Base-by-base conservation (phyloP, 805 yeast species). In the Candida patagonica region DNA sequence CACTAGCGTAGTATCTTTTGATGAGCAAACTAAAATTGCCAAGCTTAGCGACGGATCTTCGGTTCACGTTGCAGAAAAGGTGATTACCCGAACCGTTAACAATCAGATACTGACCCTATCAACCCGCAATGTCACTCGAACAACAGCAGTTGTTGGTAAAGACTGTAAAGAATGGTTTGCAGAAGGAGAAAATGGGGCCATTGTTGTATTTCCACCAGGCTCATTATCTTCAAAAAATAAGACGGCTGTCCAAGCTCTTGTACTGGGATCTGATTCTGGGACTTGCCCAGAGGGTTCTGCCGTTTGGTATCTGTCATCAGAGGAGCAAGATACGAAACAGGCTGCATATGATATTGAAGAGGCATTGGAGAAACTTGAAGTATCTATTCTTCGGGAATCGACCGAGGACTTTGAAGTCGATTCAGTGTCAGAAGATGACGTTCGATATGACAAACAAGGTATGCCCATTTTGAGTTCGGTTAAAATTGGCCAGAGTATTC, bases 101-200 rank as follows among this genome's bases (percentile, higher is more conserved):
- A 13, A 73, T 19, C 16, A 44, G 30, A 16, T 29, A 34, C 13
- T 20, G 8, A 33, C 40, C n/a, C 64, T 51, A 30, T 15, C 22
- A 17, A 8, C 38, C 37, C 13, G 25, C 23, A 12, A 37, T 38
- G 68, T 83, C 25, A 80, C 87, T 38, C 73, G 96, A 49, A 61
- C 89, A 58, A 76, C 83, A 5, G 82, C 89, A 8, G 74, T 86
- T 31, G 96, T 88, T 17, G 79, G 80, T 48, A 83, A 83, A 54
- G 81, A 81, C 47, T 89, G 97, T 65, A 73, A 71, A 38, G 94
- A 87, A 64, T 89, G 97, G 97, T 82, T 88, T 65, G 72, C 77
- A 10, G 87, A 82, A 36, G 78, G 76, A 37, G 97, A 89, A 64
- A 70, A 77, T 33, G 80, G 89, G 0, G 83, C 96, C 0, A 70